Percentiles rank a stretch among this genome's conserved stretches.
Conservation (phyloP, 352 stramenopile genomes). For the Phytophthora aleatoria region DNA sequence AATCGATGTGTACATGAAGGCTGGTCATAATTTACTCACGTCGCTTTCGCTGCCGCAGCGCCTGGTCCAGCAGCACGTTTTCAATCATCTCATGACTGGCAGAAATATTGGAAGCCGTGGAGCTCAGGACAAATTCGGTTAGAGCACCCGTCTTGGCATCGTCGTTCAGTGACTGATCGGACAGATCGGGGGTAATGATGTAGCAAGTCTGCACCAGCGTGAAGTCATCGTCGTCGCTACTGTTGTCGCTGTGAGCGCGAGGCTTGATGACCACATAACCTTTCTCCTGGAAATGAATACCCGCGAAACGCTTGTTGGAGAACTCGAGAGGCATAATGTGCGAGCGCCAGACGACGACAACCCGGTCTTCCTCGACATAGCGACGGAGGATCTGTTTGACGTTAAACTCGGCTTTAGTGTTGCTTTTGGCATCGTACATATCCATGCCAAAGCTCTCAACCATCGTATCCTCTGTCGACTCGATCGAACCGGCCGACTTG, state of each 20-base stretch:
- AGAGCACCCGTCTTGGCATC: slow-evolving; percentile 35
- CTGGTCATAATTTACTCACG: background rate
- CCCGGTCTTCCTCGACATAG: slow-evolving; percentile 46
- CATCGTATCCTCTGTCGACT: slow-evolving; percentile 41
- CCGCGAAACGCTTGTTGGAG: slow-evolving; percentile 41
- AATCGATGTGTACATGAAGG: background rate
- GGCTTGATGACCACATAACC: slow-evolving; percentile 42
- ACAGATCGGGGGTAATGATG: slow-evolving; percentile 44
- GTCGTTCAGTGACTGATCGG: slow-evolving; percentile 32
- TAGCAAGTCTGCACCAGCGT: slow-evolving; percentile 43
- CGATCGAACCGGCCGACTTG: slow-evolving; percentile 29
- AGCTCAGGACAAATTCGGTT: slow-evolving; percentile 40
- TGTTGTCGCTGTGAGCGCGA: slow-evolving; percentile 11
- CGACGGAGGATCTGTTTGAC: slow-evolving; percentile 39
- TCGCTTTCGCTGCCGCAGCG: slow-evolving; percentile 22
- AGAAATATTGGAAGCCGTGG: slow-evolving; percentile 37
- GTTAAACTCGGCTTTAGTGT: slow-evolving; percentile 37
- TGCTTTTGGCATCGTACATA: slow-evolving; percentile 38
- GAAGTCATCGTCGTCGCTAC: slow-evolving; percentile 30
- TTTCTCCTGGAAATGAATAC: slow-evolving; percentile 44
- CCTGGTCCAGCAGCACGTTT: slow-evolving; percentile 42
- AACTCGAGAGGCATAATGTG: slow-evolving; percentile 60
- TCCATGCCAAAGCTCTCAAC: slow-evolving; percentile 41
- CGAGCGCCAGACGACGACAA: slow-evolving; percentile 63
- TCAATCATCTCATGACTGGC: slow-evolving; percentile 44